Evolutionary conservation across 106 monocot genomes (phyloP), one percentile per base, ranked within the genome.

Genomic region (Dendrobium huoshanense): DNA sequence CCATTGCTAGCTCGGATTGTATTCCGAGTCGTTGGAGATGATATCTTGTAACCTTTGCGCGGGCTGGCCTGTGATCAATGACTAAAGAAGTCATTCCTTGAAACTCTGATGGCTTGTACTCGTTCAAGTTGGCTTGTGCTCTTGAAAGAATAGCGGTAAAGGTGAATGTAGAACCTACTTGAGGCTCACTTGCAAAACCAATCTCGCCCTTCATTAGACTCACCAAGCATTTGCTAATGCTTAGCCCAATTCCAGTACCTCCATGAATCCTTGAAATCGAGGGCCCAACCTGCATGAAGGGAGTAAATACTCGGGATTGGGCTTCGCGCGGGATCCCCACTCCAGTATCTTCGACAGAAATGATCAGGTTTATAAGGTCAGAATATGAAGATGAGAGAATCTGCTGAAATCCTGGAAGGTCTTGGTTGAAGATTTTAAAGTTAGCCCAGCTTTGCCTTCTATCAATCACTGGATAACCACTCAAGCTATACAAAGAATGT

Each of bases 221-320:
- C 82, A 99, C 99, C 79, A 99, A 89, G 72, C 99, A 95, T 82
- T 99, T 99, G 27, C 99, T 93, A 67, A 99, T 99, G 85, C 95
- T 99, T 37, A 95, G 80, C 8, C 99, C 99, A 79, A 99, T 99
- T 40, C 95, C 99, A 42, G 99, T 99, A 37, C 99, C 99, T 15
- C 95, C 95, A 81, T 99, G 99, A 70, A 99, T 95, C 17, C 99
- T 91, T 8, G 95, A 85, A 81, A 93, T 83, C 15, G 99, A 99
- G 18, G 99, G 99, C n/a, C 90, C 84, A n/a, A 93, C 93, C 73
- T 99, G 99, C 99, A 99, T 99, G 81, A 99, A 99, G 1, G 95
- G 99, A 5, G 95, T 95, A 84, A 99, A 99, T n/a, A 99, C 91
- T 61, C 87, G 88, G 49, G 95, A 93, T 54, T 99, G 95, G 11